Evolutionary conservation across 1,284 basidiomycete species (phyloP), one percentile per base, ranked within the genome.

Genomic region (Pholiota adiposa): DNA sequence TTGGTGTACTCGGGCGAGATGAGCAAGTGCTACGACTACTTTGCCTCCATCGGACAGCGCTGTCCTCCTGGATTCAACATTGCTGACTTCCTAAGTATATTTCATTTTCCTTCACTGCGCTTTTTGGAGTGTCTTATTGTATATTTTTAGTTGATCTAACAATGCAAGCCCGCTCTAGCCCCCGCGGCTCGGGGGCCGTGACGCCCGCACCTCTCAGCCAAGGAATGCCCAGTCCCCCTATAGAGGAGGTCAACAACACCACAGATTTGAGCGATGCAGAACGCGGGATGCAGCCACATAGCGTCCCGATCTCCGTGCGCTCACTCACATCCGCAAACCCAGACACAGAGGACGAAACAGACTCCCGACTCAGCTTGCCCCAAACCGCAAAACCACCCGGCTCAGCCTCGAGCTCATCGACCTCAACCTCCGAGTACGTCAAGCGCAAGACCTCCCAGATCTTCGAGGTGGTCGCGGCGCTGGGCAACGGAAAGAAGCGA

Each of bases 31-130:
- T 89, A 92, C 59, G 83, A 84, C 1, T 96, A 97, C 76, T 92
- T 98, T 63, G 83, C 85, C 29, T 77, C 78, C 12, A 88, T 96
- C 55, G 95, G 92, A 0, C 85, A 90, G 63, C 83, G 88, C 0
- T 99, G 97, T 72, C 97, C 97, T 7, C 79, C 88, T n/a, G 97
- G 97, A 0, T 98, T 96, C 77, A 99, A 99, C 72, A 92, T 98
- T 67, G 96, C 96, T 0, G 97, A 99, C 75, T 97, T 89, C 73
- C 77, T 97, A 62, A 97, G 93, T 94, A 70, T 61, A 90, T 83
- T 5, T 21, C 62, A 90, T 83, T 5, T 21, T 51, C 19, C 33
- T 54, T 51, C 49, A 14, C 7, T 12, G 1, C 23, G 4, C 23
- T 27, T 0, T 27, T n/a, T n/a, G 19, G 11, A 9, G 12, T 16